Base-by-base conservation (phyloP, 1,139 yeast genomes). In the Saccharomyces hybrid region DNA sequence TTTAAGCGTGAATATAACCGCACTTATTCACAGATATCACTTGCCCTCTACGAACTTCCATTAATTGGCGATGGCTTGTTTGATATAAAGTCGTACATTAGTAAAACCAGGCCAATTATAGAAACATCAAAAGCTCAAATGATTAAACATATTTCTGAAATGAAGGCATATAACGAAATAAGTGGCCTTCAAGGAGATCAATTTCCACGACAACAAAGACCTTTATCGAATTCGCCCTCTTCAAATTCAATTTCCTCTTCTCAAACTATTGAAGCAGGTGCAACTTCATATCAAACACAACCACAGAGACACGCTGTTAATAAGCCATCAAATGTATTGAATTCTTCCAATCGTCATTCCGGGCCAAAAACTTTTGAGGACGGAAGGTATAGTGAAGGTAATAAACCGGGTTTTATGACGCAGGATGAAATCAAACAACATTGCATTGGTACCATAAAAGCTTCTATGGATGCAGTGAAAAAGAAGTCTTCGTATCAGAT, bases 401-500 rank as follows among this genome's bases (percentile, higher is more conserved):
- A 50, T 31, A 57, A 46, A 47, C 56, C 64, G 1, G 56, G 53
- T 14, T 65, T 56, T 46, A 58, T 65, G 56, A 61, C 66, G 2
- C 67, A 61, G 50, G 67, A 64, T 27, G 62, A 67, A 47, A 64
- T 68, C 31, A 65, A 59, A 52, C 61, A 61, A 14, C 64, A 65
- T 50, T 68, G 71, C 49, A 52, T 64, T 5, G 67, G 64, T 1
- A 65, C 66, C 1, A 51, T 68, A 5, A 57, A 56, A 38, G 68
- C 70, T 1, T 58, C 69, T 2, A 58, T 59, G 27, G 69, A 64
- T 34, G 52, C 57, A 16, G 61, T 66, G 28, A 64, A 63, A 51
- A 53, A 56, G 3, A 63, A 62, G 48, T 61, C 69, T 8, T 62
- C 70, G 1, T 65, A 67, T 47, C 68, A 67, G 50, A 69, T 69